Conservation (phyloP, 441 rosid species). For the Populus hybrid region DNA sequence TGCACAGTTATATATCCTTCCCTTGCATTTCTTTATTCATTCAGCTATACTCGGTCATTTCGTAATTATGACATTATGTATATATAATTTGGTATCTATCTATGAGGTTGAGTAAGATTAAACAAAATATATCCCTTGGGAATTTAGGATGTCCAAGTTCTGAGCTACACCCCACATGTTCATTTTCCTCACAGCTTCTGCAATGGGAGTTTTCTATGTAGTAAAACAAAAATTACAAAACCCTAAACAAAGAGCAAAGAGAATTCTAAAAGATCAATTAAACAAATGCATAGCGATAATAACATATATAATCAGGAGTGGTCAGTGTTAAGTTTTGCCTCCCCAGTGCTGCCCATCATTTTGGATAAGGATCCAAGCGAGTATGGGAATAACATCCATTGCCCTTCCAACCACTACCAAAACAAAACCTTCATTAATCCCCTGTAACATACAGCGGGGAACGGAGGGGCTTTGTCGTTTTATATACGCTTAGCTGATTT, state of each 20-base stretch:
- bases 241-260: not conserved
- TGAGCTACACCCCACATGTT: slow-evolving; percentile 14
- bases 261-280: not conserved
- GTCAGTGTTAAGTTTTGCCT: not conserved
- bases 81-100: slow-evolving; percentile 17
- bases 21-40: slow-evolving; percentile 21
- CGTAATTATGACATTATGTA: slow-evolving; percentile 8
- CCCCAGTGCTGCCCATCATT: not conserved
- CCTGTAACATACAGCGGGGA: slow-evolving; percentile 14
- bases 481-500: not conserved
- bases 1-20: slow-evolving; percentile 37
- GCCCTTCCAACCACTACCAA: slow-evolving; percentile 59
- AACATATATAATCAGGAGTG: not conserved
- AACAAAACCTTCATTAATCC: slow-evolving; percentile 29
- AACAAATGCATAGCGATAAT: not conserved
- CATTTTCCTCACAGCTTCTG: slow-evolving; percentile 1
- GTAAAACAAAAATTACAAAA: slow-evolving; percentile 11
- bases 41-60: slow-evolving; percentile 7
- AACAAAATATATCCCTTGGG: slow-evolving; percentile 21
- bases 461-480: slow-evolving; percentile 17
- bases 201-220: slow-evolving; percentile 12
- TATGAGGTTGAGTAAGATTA: slow-evolving; percentile 4
- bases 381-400: slow-evolving; percentile 41
- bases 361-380: slow-evolving; percentile 38
- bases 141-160: slow-evolving; percentile 48